phyloP scores from a whole-genome alignment of 257 asterid species.

The Rubia yunnanensis region DNA sequence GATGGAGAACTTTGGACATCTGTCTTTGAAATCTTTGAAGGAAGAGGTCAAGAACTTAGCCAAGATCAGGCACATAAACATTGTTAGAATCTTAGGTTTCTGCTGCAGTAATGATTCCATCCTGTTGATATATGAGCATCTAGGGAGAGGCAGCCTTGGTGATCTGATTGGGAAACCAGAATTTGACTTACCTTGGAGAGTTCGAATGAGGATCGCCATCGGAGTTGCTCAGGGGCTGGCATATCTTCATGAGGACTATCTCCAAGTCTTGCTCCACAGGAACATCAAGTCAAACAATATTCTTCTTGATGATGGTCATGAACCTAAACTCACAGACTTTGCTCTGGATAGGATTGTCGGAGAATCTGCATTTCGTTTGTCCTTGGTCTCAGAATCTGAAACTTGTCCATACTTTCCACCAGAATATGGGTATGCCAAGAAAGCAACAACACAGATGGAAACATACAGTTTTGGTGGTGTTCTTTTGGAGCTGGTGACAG shows the following conservation, averaged over 20 bases:
- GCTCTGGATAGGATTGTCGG: constrained; percentile 60
- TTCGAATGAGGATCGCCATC: constrained; percentile 53
- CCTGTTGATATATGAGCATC: constrained; percentile 61
- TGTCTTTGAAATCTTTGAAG: constrained; percentile 49
- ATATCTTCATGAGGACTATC: constrained; percentile 69
- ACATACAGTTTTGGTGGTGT: constrained; percentile 65
- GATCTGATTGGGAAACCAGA: constrained; percentile 43
- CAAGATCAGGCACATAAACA: constrained; percentile 68
- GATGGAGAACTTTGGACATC: constrained; percentile 35
- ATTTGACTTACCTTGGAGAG: constrained; percentile 48
- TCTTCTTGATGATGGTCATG: constrained; percentile 61
- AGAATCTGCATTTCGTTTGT: constrained; percentile 40
- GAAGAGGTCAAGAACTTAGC: constrained; percentile 65
- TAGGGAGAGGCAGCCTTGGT: constrained; percentile 64
- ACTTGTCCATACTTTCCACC: constrained; percentile 72
- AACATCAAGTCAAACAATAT: constrained; percentile 62
- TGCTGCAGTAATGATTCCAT: constrained; percentile 53
- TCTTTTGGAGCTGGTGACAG: constrained; percentile 69
- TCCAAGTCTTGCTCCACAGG: constrained; percentile 63
- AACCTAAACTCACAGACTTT: constrained; percentile 71
- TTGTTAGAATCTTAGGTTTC: constrained; percentile 66
- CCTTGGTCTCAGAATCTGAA: constrained; percentile 40
- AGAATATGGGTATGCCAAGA: constrained; percentile 59
- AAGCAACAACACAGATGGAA: constrained; percentile 56
- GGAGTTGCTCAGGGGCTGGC: constrained; percentile 83